Evolutionary conservation across 192 early-diverging fungal genomes (phyloP).

Genomic region (Bifiguratus adelaidae): DNA sequence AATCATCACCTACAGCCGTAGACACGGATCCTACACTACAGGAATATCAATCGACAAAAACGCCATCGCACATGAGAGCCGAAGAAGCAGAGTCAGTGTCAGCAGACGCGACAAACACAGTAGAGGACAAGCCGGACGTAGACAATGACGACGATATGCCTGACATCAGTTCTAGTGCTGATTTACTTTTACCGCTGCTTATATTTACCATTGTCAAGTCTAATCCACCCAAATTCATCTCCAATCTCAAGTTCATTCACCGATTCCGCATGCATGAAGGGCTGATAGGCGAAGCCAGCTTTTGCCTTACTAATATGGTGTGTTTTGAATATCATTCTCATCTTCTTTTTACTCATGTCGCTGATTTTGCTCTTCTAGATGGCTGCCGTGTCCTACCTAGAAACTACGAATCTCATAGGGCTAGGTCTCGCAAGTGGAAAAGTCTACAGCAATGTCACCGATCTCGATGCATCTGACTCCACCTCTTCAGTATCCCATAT

Average conservation of each 20-base stretch:
- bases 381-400: constrained; percentile 32
- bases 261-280: constrained; percentile 25
- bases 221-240: constrained; percentile 56
- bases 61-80: too few relatives aligned
- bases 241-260: constrained; percentile 53
- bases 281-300: constrained; percentile 28
- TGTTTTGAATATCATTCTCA: not conserved
- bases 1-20: too few relatives aligned
- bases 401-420: constrained; percentile 28
- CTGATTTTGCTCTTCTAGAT: constrained; percentile 11
- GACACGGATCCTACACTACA: too few relatives aligned
- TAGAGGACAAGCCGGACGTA: not conserved
- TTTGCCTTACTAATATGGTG: constrained; percentile 42
- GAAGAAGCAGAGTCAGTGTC: not conserved
- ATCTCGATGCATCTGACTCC: constrained; percentile 1
- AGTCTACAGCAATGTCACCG: constrained; percentile 15
- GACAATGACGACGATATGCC: not conserved
- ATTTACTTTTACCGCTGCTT: constrained; percentile 54
- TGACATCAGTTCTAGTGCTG: constrained; percentile 27
- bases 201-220: constrained; percentile 57
- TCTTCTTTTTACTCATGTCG: not conserved
- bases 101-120: not conserved
- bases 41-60: too few relatives aligned
- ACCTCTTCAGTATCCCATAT: not conserved
- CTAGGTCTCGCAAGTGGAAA: constrained; percentile 30